Evolutionary conservation across 2,329 filamentous ascomycete species (phyloP).

Genomic region (Dendrostoma leiphaemia): DNA sequence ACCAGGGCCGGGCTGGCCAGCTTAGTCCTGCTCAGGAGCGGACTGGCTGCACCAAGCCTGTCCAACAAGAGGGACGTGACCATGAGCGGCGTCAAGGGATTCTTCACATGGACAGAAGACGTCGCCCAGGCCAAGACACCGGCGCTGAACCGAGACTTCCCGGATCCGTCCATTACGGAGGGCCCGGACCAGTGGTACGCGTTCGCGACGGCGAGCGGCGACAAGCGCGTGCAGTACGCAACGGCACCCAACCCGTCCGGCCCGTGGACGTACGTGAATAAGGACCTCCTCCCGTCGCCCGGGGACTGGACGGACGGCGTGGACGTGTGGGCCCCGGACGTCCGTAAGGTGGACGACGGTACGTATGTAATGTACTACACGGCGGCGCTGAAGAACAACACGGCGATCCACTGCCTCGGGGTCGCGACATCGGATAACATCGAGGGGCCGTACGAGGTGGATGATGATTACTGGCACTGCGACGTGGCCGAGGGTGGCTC

Average conservation of each 20-base stretch:
- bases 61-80: no score
- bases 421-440: constrained; percentile 46
- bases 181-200: constrained; percentile 53
- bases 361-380: constrained; percentile 61
- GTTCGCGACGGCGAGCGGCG: constrained; percentile 53
- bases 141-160: constrained; percentile 40
- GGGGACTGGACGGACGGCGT: constrained; percentile 51
- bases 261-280: constrained; percentile 45
- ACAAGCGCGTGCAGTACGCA: constrained; percentile 53
- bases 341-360: constrained; percentile 46
- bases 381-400: constrained; percentile 39
- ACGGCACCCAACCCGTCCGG: constrained; percentile 44
- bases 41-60: constrained; percentile 7
- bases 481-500: constrained; percentile 53
- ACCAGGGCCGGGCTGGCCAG: constrained; percentile 1
- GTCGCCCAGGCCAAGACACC: not conserved
- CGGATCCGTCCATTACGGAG: constrained; percentile 53
- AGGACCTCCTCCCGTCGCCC: constrained; percentile 53
- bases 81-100: not conserved
- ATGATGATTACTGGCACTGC: constrained; percentile 49
- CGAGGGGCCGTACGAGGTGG: constrained; percentile 52
- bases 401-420: constrained; percentile 56
- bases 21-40: constrained; percentile 3
- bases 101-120: not conserved
- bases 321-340: constrained; percentile 62